Percentiles rank a stretch among this genome's conserved stretches.
These are phyloP conservation scores for Tilletia indica DNA, from an alignment of 1,284 basidiomycete species.

Conservation along the genomic window DNA sequence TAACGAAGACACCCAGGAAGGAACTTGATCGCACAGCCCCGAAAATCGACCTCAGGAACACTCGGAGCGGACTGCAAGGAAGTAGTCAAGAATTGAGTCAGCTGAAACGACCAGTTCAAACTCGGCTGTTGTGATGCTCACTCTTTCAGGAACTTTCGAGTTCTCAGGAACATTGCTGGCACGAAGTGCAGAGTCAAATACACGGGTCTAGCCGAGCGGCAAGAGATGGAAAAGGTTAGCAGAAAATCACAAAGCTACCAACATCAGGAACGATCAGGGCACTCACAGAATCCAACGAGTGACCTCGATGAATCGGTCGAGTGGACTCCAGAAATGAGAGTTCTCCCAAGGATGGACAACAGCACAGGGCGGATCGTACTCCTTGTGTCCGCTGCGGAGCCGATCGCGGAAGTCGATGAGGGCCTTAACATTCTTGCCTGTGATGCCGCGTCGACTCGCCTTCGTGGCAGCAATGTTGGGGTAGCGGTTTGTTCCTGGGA, in stretches of 20 bases:
- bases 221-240: no score
- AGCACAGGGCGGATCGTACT: constrained; percentile 35
- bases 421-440: constrained; percentile 38
- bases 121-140: constrained; percentile 14
- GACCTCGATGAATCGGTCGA: constrained; percentile 76
- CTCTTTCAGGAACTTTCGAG: constrained; percentile 45
- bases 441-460: constrained; percentile 41
- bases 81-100: not conserved
- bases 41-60: constrained; percentile 61
- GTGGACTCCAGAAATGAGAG: constrained; percentile 67
- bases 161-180: constrained; percentile 61
- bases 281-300: constrained; percentile 70
- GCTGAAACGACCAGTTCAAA: constrained; percentile 2
- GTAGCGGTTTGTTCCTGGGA: constrained; percentile 35
- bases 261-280: not conserved
- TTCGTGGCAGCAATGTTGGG: constrained; percentile 36
- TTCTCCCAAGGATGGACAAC: constrained; percentile 77
- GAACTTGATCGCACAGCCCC: constrained; percentile 82
- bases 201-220: constrained; percentile 54
- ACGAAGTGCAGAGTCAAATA: constrained; percentile 90
- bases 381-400: not conserved
- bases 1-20: constrained; percentile 81
- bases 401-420: constrained; percentile 36
- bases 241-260: no score
- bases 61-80: constrained; percentile 28